Evolutionary conservation across 257 asterid genomes (phyloP).

Genomic region (Salvia rosmarinus): DNA sequence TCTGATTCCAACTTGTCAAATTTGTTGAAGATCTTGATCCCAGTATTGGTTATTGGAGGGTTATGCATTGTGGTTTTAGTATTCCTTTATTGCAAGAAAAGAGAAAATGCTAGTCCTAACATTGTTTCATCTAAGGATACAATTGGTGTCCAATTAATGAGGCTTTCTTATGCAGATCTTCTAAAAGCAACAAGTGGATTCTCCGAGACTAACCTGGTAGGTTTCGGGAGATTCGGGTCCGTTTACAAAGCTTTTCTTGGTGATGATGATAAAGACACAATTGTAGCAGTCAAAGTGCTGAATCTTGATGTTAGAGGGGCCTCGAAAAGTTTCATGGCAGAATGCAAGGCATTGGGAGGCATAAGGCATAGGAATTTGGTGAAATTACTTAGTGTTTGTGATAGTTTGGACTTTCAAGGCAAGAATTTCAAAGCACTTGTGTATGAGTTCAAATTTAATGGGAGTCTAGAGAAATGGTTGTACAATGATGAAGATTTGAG

Average conservation of each 20-base stretch:
- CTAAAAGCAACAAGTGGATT: slow-evolving; percentile 12
- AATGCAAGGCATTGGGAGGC: slow-evolving; percentile 32
- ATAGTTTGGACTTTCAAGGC: slow-evolving; percentile 34
- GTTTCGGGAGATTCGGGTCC: slow-evolving; percentile 31
- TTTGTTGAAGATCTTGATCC: neutral
- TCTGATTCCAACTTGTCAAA: neutral
- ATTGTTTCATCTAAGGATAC: neutral
- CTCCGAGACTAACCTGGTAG: slow-evolving; percentile 12
- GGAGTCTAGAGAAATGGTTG: slow-evolving; percentile 41
- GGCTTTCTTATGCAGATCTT: slow-evolving; percentile 11
- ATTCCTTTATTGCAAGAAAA: neutral
- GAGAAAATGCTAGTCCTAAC: neutral
- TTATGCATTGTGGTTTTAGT: neutral
- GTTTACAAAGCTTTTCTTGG: slow-evolving; percentile 43
- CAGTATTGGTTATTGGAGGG: neutral
- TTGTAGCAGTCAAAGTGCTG: slow-evolving; percentile 34
- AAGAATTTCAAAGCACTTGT: slow-evolving; percentile 35
- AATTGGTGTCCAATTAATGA: neutral
- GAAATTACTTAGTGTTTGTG: slow-evolving; percentile 10
- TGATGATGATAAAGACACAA: neutral
- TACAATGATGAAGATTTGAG: neutral
- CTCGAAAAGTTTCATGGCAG: slow-evolving; percentile 34
- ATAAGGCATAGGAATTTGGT: slow-evolving; percentile 28
- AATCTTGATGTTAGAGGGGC: slow-evolving; percentile 35
- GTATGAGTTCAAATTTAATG: slow-evolving; percentile 39